phyloP scores from a whole-genome alignment of 305 asterid species.

The Andrographis paniculata region DNA sequence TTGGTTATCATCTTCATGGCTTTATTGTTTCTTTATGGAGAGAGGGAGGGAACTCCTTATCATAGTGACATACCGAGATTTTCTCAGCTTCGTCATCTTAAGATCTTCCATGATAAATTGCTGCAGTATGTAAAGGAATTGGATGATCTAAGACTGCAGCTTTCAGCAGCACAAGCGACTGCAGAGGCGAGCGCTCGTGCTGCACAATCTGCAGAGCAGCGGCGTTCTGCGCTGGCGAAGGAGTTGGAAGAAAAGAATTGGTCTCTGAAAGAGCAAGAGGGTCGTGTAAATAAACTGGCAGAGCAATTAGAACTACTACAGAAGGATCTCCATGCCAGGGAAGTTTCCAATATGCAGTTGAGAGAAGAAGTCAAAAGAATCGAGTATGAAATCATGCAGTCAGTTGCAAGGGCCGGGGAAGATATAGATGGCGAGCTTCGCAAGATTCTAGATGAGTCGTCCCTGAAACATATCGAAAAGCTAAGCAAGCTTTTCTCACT shows the following conservation, averaged over 20 bases:
- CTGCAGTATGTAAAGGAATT: constrained; percentile 61
- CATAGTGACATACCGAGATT: neutral
- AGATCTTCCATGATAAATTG: neutral
- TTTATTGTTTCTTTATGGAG: neutral
- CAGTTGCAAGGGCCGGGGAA: constrained; percentile 56
- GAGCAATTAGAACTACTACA: constrained; percentile 75
- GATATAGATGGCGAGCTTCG: constrained; percentile 59
- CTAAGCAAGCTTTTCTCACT: constrained; percentile 48
- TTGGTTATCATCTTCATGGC: neutral
- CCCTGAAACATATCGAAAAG: constrained; percentile 50
- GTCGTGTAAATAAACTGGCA: constrained; percentile 51
- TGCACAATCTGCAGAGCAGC: constrained; percentile 73
- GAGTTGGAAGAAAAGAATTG: constrained; percentile 59
- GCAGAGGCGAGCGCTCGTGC: constrained; percentile 72
- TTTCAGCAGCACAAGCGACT: constrained; percentile 56
- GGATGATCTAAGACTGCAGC: constrained; percentile 63
- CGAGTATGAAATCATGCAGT: constrained; percentile 74
- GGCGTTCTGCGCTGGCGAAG: constrained; percentile 53
- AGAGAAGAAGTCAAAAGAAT: constrained; percentile 73
- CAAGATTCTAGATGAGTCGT: constrained; percentile 60
- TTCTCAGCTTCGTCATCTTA: constrained; percentile 2
- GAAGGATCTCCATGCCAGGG: constrained; percentile 70
- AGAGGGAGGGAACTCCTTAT: neutral
- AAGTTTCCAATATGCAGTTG: constrained; percentile 64
- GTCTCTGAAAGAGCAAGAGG: constrained; percentile 64